Percentiles rank a stretch among this genome's conserved stretches.
Conservation (phyloP, 1,284 basidiomycete genomes). For the Apiotrichum veenhuisii region DNA sequence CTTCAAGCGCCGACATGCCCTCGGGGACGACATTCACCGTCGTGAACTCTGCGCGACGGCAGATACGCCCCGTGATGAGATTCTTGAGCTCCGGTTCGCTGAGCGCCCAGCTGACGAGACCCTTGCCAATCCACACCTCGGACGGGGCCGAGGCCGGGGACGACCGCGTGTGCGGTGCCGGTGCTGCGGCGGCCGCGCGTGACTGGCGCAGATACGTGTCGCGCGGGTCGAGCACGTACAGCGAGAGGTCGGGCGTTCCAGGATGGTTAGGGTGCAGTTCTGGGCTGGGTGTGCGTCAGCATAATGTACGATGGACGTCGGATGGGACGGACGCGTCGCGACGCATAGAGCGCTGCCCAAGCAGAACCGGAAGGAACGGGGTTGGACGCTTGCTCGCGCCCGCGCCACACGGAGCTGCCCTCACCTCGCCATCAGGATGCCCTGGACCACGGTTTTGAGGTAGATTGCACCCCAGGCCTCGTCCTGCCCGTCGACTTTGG, state of each 20-base stretch:
- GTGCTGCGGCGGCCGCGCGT: conserved; percentile 19
- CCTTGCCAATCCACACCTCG: conserved; percentile 47
- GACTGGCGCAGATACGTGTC: conserved; percentile 40
- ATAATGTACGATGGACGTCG: not conserved
- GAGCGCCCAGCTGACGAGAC: conserved; percentile 41
- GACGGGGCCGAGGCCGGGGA: conserved; percentile 7
- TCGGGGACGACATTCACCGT: not conserved
- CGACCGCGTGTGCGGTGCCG: conserved; percentile 15
- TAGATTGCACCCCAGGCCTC: conserved; percentile 46
- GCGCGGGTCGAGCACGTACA: conserved; percentile 46
- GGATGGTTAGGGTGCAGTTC: conserved; percentile 37
- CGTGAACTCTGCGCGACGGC: conserved; percentile 13
- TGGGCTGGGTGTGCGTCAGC: conserved; percentile 28
- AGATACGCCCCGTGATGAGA: conserved; percentile 42
- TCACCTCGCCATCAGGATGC: conserved; percentile 44
- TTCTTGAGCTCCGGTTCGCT: conserved; percentile 42
- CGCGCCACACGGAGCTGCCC: conserved; percentile 1
- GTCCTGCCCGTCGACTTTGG: conserved; percentile 22
- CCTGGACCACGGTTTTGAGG: conserved; percentile 43
- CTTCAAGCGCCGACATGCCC: conserved; percentile 31
- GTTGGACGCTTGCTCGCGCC: not conserved
- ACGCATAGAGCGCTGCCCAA: not conserved
- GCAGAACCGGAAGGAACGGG: not conserved
- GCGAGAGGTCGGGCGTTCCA: conserved; percentile 35
- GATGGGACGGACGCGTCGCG: not conserved